phyloP scores from a whole-genome alignment of 2,329 filamentous ascomycete species.

The Microsporum audouinii region DNA sequence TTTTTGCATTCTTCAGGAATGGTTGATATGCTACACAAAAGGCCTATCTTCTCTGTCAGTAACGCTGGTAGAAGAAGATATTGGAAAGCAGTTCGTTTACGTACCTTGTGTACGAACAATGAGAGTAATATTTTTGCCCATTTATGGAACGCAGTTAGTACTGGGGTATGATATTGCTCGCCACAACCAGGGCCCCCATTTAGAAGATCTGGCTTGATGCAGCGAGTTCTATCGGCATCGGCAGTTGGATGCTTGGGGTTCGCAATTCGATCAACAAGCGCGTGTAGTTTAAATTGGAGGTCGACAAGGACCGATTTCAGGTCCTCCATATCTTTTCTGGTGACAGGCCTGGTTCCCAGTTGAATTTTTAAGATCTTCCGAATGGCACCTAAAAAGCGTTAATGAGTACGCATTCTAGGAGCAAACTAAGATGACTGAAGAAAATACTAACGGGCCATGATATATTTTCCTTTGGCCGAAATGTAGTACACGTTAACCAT shows the following conservation, averaged over 20 bases:
- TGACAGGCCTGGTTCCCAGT: constrained; percentile 34
- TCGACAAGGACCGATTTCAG: constrained; percentile 32
- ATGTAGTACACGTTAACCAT: constrained; percentile 36
- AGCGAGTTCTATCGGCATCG: constrained; percentile 13
- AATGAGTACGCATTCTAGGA: neutral
- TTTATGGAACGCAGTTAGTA: constrained; percentile 36
- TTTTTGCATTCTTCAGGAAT: constrained; percentile 39
- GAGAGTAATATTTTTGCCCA: constrained; percentile 37
- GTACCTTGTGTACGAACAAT: constrained; percentile 36
- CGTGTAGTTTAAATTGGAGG: constrained; percentile 32
- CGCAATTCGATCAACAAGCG: constrained; percentile 35
- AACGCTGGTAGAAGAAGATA: neutral
- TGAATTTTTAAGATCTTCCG: constrained; percentile 36
- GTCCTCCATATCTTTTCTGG: constrained; percentile 35
- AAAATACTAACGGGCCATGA: constrained; percentile 31
- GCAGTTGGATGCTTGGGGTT: constrained; percentile 6
- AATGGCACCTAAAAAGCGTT: constrained; percentile 26
- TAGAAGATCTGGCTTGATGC: constrained; percentile 24
- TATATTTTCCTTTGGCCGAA: constrained; percentile 35
- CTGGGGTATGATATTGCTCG: constrained; percentile 35
- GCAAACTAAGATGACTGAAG: neutral
- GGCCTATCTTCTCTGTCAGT: constrained; percentile 21
- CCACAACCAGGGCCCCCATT: constrained; percentile 29
- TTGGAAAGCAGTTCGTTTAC: neutral
- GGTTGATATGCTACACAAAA: constrained; percentile 39